A percentile compares a stretch with the other conserved stretches of the same genome.
These are phyloP conservation scores for Chaetomiaceae sp. DNA, from an alignment of 2,329 filamentous ascomycete species.

Conservation along the genomic window DNA sequence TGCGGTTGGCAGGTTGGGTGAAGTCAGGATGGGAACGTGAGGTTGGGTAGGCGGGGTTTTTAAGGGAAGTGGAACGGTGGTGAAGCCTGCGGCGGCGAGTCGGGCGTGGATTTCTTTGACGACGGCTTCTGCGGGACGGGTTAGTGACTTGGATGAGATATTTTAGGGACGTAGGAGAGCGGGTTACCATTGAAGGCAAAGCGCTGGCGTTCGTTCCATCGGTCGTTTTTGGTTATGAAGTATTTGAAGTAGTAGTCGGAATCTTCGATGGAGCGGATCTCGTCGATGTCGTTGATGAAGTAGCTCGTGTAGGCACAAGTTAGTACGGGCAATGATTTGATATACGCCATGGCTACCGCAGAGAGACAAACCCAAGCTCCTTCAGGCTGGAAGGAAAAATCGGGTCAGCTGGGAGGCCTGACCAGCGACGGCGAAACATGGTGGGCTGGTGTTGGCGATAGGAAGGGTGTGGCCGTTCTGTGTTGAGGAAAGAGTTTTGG, in stretches of 20 bases:
- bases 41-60: constrained; percentile 42
- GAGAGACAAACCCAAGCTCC: constrained; percentile 61
- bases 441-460: background rate
- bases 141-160: background rate
- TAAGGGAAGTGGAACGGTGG: constrained; percentile 58
- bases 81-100: constrained; percentile 49
- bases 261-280: constrained; percentile 66
- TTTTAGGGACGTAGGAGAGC: background rate
- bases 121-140: constrained; percentile 51
- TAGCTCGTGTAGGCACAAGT: constrained; percentile 54
- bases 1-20: constrained; percentile 48
- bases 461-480: background rate
- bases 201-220: constrained; percentile 71
- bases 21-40: constrained; percentile 65
- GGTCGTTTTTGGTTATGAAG: constrained; percentile 67
- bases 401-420: constrained; percentile 66
- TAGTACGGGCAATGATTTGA: background rate
- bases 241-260: constrained; percentile 70
- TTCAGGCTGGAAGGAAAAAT: constrained; percentile 61
- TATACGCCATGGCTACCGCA: background rate
- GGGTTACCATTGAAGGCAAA: constrained; percentile 68
- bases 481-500: background rate
- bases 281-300: constrained; percentile 70
- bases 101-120: constrained; percentile 58
- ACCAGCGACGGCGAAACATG: constrained; percentile 74